Conservation (phyloP, 805 yeast genomes). For the Myxozyma neotropica region DNA sequence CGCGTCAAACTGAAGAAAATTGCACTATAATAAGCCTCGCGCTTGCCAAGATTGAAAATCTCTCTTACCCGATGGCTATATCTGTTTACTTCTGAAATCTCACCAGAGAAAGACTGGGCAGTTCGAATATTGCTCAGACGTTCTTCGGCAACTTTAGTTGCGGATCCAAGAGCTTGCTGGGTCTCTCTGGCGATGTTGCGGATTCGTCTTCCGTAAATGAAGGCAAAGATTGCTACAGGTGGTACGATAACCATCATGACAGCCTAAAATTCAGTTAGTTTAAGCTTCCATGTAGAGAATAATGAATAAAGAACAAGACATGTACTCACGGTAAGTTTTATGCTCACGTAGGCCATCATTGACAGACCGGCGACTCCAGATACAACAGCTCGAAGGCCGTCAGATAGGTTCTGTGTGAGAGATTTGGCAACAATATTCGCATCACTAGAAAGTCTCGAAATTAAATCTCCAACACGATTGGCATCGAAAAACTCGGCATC, state of each 20-base stretch:
- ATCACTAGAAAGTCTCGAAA: conserved; percentile 84
- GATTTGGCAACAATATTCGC: conserved; percentile 85
- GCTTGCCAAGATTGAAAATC: conserved; percentile 67
- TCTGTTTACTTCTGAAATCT: conserved; percentile 70
- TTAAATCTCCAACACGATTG: conserved; percentile 88
- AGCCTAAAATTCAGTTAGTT: conserved; percentile 1
- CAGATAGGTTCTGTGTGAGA: conserved; percentile 84
- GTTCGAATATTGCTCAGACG: conserved; percentile 82
- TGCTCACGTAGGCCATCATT: conserved; percentile 88
- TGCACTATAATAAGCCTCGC: conserved; percentile 59
- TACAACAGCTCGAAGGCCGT: conserved; percentile 82
- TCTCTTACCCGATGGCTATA: conserved; percentile 72
- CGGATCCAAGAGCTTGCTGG: conserved; percentile 80
- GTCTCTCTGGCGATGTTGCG: conserved; percentile 71
- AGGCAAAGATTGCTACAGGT: conserved; percentile 75
- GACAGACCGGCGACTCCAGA: conserved; percentile 84
- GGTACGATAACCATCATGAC: conserved; percentile 82
- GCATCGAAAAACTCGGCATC: conserved; percentile 88
- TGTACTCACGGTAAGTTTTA: conserved; percentile 65
- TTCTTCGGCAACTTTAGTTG: conserved; percentile 91
- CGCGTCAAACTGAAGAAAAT: conserved; percentile 53
- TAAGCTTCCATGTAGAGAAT: background rate
- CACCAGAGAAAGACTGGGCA: conserved; percentile 89
- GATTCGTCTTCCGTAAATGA: conserved; percentile 78
- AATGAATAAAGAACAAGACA: background rate